Evolutionary conservation across 495 filamentous ascomycete species (phyloP).

Genomic region (Daldinia vernicosa): DNA sequence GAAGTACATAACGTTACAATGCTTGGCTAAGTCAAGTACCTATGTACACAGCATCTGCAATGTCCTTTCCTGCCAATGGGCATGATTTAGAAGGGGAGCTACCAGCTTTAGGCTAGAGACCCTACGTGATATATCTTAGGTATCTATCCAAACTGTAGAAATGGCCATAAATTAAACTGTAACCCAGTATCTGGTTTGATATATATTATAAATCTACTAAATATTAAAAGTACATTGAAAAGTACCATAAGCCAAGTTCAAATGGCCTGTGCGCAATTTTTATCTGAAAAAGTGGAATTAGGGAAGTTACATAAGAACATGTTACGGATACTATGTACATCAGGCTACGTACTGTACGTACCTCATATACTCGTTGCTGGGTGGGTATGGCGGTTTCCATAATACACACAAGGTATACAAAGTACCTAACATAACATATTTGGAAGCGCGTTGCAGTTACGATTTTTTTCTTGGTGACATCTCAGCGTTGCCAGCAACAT

Average conservation of each 20-base stretch:
- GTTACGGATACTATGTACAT: neutral
- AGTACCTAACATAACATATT: neutral
- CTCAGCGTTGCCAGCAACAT: neutral
- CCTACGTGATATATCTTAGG: neutral
- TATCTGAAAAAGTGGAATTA: too few relatives aligned
- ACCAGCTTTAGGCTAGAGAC: too few relatives aligned
- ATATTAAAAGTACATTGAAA: too few relatives aligned
- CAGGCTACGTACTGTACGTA: slow-evolving; percentile 3
- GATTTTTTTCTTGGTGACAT: slow-evolving; percentile 2
- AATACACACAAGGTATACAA: neutral
- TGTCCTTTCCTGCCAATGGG: too few relatives aligned
- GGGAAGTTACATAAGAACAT: too few relatives aligned
- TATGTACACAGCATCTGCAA: neutral
- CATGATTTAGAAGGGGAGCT: too few relatives aligned
- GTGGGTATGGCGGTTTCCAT: slow-evolving; percentile 12
- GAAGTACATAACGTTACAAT: too few relatives aligned
- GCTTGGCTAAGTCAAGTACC: neutral
- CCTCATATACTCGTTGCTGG: slow-evolving; percentile 19
- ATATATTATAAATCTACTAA: too few relatives aligned
- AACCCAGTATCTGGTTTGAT: too few relatives aligned
- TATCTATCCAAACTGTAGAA: neutral
- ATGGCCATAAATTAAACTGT: too few relatives aligned
- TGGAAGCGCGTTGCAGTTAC: slow-evolving; percentile 29
- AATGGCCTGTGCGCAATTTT: too few relatives aligned
- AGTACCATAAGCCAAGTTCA: too few relatives aligned